These are phyloP conservation scores for Aspergillus viridinutans DNA, from an alignment of 2,329 filamentous ascomycete genomes.

Conservation along the genomic window DNA sequence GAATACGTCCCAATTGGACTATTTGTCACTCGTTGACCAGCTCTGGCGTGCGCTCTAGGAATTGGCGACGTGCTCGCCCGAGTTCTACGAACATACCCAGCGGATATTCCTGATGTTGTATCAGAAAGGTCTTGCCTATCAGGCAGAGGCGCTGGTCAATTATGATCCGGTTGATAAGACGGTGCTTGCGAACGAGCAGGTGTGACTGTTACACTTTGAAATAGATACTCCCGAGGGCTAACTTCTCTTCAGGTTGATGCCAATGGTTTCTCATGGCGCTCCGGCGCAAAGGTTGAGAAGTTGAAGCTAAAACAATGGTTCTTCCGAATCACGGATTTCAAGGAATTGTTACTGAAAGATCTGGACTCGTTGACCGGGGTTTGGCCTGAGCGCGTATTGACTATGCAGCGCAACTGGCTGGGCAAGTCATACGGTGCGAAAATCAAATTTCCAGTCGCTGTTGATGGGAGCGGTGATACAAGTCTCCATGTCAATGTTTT, in stretches of 20 bases:
- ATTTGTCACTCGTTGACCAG: slow-evolving; percentile 1
- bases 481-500: slow-evolving; percentile 63
- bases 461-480: slow-evolving; percentile 21
- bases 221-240: slow-evolving; percentile 2
- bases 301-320: slow-evolving; percentile 83
- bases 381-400: slow-evolving; percentile 78
- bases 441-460: slow-evolving; percentile 63
- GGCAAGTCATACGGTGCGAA: slow-evolving; percentile 71
- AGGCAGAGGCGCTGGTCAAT: slow-evolving; percentile 78
- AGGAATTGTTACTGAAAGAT: slow-evolving; percentile 67
- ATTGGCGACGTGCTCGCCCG: slow-evolving; percentile 75
- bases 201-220: slow-evolving; percentile 8
- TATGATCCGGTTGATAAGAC: slow-evolving; percentile 88
- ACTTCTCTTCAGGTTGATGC: slow-evolving; percentile 59
- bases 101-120: slow-evolving; percentile 75
- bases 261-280: slow-evolving; percentile 80
- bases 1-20: background rate
- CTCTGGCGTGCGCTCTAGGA: slow-evolving; percentile 52
- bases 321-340: slow-evolving; percentile 74
- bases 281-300: slow-evolving; percentile 78
- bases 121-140: slow-evolving; percentile 72
- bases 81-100: slow-evolving; percentile 87
- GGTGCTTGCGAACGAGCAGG: slow-evolving; percentile 84
- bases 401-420: slow-evolving; percentile 86
- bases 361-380: slow-evolving; percentile 62